Conservation (phyloP, 306 rosid species). For the Malus sieversii region DNA sequence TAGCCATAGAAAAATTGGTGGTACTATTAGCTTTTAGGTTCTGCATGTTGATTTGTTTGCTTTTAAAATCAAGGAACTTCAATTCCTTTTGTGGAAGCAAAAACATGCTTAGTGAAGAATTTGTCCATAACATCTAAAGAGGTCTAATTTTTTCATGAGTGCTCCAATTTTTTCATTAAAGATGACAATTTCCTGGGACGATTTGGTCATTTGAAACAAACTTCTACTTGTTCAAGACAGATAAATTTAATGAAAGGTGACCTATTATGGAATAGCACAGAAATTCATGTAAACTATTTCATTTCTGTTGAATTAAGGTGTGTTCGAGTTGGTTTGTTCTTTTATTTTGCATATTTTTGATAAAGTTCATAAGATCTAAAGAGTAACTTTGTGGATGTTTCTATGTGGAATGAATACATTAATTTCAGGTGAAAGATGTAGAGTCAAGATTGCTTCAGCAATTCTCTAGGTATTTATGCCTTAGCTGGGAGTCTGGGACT, state of each 20-base stretch:
- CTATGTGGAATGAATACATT: not conserved
- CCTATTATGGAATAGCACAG: not conserved
- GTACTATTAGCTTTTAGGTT: not conserved
- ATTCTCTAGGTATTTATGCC: not conserved
- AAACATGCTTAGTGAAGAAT: not conserved
- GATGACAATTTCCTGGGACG: not conserved
- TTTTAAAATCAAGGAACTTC: not conserved
- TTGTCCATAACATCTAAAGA: not conserved
- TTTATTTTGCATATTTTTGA: not conserved
- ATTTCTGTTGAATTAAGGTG: not conserved
- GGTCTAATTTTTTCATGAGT: not conserved
- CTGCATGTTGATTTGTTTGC: not conserved
- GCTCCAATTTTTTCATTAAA: not conserved
- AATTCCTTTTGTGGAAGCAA: not conserved
- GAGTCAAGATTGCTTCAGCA: not conserved
- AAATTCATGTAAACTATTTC: not conserved
- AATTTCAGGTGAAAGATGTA: not conserved
- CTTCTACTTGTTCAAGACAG: not conserved
- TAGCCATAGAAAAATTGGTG: not conserved
- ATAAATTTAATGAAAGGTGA: not conserved
- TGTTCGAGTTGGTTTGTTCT: not conserved
- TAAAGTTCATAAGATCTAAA: not conserved
- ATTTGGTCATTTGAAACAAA: not conserved
- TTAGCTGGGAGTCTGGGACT: not conserved
- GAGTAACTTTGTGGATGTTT: not conserved